Evolutionary conservation across 2,329 filamentous ascomycete species (phyloP), one percentile per base, ranked within the genome.

Genomic region (Colletotrichum spaethianum): DNA sequence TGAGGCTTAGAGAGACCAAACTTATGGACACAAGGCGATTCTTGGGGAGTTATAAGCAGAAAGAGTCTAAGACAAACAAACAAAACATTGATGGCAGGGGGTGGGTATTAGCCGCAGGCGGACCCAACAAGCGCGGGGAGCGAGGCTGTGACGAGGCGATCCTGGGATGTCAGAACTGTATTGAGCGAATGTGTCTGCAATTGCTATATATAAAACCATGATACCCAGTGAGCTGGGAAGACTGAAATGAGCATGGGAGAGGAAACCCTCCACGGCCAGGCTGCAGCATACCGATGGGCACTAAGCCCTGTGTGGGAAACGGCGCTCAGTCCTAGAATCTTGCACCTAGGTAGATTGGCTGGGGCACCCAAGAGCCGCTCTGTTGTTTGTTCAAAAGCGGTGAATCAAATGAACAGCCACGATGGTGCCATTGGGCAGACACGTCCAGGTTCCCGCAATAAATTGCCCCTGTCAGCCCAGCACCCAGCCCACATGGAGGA

Each of bases 181-280:
- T 42, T 55, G 26, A 36, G 53, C 38, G 53, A 44, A 18, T 52
- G 28, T 48, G 57, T 46, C 57, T 56, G 59, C 44, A 46, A 64
- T 70, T 72, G 60, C 70, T 72, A 72, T 72, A 72, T 70, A 72
- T 72, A 70, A 64, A 72, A 70, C 67, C 64, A 57, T 44, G 33
- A 63, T 50, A 68, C 44, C 53, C 59, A 72, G 59, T 28, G 38
- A 63, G 66, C 70, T 18, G 66, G 65, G 59, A 72, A 59, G 36
- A 20, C 33, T 57, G 28, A 42, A 55, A 55, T 42, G 59, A 48
- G 60, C 16, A n/a, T 23, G 31, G 20, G 46, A 67, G 31, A 70
- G 38, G 55, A 48, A 28, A 28, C 38, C 26, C 31, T 50, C 23
- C 53, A 16, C 23, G 31, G 52, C 70, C 46, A 72, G 70, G 70